Conservation (phyloP, 768 basidiomycete genomes). For the Tylopilus vinaceipallidus region DNA sequence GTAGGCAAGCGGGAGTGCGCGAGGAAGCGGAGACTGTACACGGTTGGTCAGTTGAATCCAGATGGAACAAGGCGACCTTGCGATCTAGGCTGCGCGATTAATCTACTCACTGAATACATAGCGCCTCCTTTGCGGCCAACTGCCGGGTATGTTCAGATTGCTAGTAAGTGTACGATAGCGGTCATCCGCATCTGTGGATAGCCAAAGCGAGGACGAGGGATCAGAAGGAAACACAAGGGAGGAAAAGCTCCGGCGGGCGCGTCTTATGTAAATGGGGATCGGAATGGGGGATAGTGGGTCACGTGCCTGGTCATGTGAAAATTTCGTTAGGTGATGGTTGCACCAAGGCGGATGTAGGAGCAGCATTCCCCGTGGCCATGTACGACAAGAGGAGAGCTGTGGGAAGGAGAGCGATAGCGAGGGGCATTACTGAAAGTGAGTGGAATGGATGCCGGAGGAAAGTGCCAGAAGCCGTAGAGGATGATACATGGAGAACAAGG, state of each 20-base stretch:
- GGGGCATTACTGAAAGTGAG: constrained; percentile 22
- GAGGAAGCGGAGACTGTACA: constrained; percentile 6
- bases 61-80: constrained; percentile 4
- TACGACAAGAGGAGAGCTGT: constrained; percentile 8
- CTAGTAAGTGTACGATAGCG: constrained; percentile 11
- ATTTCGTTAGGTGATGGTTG: constrained; percentile 15
- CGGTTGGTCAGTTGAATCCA: constrained; percentile 2
- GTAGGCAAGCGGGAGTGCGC: background rate
- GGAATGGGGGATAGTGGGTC: constrained; percentile 8
- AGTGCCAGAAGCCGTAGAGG: constrained; percentile 9
- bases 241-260: constrained; percentile 24
- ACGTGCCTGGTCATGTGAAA: constrained; percentile 2
- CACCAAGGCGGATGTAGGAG: no score
- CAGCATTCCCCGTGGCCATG: constrained; percentile 18
- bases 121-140: constrained; percentile 6
- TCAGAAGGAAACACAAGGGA: constrained; percentile 23
- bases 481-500: constrained; percentile 1
- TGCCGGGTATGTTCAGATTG: background rate
- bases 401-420: constrained; percentile 15
- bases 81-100: constrained; percentile 2
- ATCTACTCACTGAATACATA: constrained; percentile 4
- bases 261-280: constrained; percentile 15
- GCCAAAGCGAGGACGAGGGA: constrained; percentile 8
- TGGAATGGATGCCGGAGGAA: constrained; percentile 17
- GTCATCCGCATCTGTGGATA: constrained; percentile 17